phyloP scores from a whole-genome alignment of 257 asterid genomes.

The Solanum tarapatanum region DNA sequence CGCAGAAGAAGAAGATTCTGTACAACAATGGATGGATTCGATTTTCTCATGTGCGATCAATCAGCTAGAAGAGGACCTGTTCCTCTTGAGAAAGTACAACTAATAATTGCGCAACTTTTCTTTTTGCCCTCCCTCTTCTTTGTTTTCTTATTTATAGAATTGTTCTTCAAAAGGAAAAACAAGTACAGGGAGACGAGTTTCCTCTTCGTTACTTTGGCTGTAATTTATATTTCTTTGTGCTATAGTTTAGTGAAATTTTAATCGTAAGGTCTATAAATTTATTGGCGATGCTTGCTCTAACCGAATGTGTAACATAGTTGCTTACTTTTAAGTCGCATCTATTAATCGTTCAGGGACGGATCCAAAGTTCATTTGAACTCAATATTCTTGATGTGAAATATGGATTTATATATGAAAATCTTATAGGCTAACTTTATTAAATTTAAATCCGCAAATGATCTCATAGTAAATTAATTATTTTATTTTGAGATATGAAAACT shows the following conservation, averaged over 20 bases:
- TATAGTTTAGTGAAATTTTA: neutral
- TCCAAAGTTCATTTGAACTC: neutral
- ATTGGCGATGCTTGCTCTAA: neutral
- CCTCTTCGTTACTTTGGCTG: neutral
- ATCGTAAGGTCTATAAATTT: neutral
- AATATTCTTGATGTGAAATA: neutral
- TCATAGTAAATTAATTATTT: neutral
- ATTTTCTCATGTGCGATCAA: constrained; percentile 33
- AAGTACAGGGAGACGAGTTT: neutral
- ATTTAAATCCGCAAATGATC: neutral
- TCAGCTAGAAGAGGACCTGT: constrained; percentile 19
- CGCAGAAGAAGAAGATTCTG: constrained; percentile 1
- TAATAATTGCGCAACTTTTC: neutral
- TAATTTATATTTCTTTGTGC: neutral
- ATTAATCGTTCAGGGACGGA: neutral
- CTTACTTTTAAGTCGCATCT: neutral
- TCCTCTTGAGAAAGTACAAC: neutral
- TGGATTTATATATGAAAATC: neutral
- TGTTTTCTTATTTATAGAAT: neutral
- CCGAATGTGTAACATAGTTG: neutral
- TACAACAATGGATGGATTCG: constrained; percentile 32
- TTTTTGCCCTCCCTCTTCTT: neutral
- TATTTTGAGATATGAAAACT: neutral
- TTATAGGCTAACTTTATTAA: neutral
- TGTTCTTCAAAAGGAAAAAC: neutral